A percentile compares a stretch with the other conserved stretches of the same genome.
Conservation (phyloP, 2,329 filamentous ascomycete species). For the Shiraia bambusicola region DNA sequence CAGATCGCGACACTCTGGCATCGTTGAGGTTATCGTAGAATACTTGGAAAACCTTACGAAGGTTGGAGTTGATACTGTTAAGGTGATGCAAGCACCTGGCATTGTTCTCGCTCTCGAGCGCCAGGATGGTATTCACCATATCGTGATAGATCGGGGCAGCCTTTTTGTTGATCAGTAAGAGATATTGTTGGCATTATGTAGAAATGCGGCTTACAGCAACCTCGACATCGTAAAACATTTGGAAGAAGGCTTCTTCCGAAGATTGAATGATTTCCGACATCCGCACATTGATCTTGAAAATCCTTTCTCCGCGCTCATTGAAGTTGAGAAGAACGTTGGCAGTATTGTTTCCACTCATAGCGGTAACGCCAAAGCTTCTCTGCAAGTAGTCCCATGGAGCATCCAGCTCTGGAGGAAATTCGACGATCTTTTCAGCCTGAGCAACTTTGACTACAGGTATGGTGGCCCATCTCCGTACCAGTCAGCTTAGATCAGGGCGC, state of each 20-base stretch:
- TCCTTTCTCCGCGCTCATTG: neutral
- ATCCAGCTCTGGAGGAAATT: slow-evolving; percentile 1
- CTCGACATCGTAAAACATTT: slow-evolving; percentile 6
- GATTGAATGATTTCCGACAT: neutral
- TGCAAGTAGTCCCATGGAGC: slow-evolving; percentile 2
- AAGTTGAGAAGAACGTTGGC: slow-evolving; percentile 4
- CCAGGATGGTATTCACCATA: slow-evolving; percentile 1
- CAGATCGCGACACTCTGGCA: slow-evolving; percentile 1
- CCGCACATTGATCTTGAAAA: slow-evolving; percentile 2
- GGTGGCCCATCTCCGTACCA: neutral
- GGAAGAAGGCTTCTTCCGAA: slow-evolving; percentile 2
- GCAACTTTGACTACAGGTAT: slow-evolving; percentile 4
- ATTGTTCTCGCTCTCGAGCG: neutral
- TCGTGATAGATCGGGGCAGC: slow-evolving; percentile 2
- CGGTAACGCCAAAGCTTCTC: slow-evolving; percentile 2
- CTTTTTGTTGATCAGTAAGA: neutral
- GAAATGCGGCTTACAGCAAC: too few species aligned
- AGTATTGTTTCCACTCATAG: slow-evolving; percentile 2
- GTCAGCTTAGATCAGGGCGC: too few species aligned
- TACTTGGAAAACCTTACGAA: neutral
- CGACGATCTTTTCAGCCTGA: slow-evolving; percentile 3
- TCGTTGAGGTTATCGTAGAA: slow-evolving; percentile 6
- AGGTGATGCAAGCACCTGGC: slow-evolving; percentile 1
- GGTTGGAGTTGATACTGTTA: slow-evolving; percentile 1
- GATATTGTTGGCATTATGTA: too few species aligned